These are phyloP conservation scores for Backusella parvicylindrica DNA, from an alignment of 192 early-diverging fungal species.

Conservation along the genomic window DNA sequence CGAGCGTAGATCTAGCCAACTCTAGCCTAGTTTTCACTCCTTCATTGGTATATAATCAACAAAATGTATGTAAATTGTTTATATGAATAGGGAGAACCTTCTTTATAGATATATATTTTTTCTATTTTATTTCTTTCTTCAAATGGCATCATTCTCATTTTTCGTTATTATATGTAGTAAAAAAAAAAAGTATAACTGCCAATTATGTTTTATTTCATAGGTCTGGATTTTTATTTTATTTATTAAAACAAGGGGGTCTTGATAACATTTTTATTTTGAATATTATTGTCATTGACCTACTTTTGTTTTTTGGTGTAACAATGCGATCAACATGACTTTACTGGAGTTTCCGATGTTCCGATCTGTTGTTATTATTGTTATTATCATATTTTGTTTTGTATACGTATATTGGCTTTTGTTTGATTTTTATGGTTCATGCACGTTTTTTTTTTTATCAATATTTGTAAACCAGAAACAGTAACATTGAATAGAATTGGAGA, in stretches of 20 bases:
- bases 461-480: neutral
- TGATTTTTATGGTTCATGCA: neutral
- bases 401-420: neutral
- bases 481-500: neutral
- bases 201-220: neutral
- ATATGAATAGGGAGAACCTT: neutral
- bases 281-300: neutral
- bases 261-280: neutral
- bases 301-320: neutral
- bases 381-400: neutral
- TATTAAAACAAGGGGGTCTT: neutral
- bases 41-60: neutral
- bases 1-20: neutral
- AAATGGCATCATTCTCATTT: neutral
- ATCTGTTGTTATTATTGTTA: neutral
- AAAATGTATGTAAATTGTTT: neutral
- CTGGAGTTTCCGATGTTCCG: neutral
- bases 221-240: neutral
- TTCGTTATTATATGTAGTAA: neutral
- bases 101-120: neutral
- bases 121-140: neutral
- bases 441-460: neutral
- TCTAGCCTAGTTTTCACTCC: neutral
- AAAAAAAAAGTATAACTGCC: neutral
- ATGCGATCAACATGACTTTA: neutral